Evolutionary conservation across 768 basidiomycete genomes (phyloP).

Genomic region (Russula virescens): DNA sequence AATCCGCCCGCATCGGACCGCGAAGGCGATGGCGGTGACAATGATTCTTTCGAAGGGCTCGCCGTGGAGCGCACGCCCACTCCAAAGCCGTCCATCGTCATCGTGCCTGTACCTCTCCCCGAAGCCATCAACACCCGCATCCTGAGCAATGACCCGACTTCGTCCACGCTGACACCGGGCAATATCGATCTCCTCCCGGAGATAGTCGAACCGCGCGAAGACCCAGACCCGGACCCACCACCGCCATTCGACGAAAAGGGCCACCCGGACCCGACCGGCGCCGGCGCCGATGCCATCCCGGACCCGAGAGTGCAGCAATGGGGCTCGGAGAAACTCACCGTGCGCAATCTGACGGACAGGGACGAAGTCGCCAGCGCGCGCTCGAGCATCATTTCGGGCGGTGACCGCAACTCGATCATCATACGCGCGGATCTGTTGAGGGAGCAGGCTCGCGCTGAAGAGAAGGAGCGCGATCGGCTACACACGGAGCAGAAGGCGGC

Average conservation of each 20-base stretch:
- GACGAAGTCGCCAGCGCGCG: constrained; percentile 17
- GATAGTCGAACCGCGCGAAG: constrained; percentile 18
- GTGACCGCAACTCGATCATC: constrained; percentile 26
- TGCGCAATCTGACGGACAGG: constrained; percentile 9
- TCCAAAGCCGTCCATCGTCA: constrained; percentile 15
- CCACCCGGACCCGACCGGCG: neutral
- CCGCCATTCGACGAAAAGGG: constrained; percentile 15
- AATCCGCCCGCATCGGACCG: constrained; percentile 13
- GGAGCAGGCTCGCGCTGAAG: constrained; percentile 28
- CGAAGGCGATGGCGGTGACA: constrained; percentile 26
- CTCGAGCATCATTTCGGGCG: constrained; percentile 30
- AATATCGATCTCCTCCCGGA: constrained; percentile 20
- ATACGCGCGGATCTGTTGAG: constrained; percentile 30
- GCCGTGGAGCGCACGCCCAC: constrained; percentile 3
- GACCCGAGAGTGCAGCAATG: constrained; percentile 1
- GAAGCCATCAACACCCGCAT: neutral
- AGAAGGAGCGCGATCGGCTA: constrained; percentile 27
- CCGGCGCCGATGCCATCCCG: constrained; percentile 8
- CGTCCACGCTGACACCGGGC: constrained; percentile 14
- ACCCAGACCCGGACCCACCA: constrained; percentile 18
- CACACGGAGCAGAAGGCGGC: constrained; percentile 27
- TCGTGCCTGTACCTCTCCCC: neutral
- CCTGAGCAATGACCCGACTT: neutral
- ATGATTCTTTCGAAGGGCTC: constrained; percentile 1
- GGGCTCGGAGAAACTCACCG: constrained; percentile 14